Conservation (phyloP, 176 grass and related monocot genomes). For the Oryza punctata region DNA sequence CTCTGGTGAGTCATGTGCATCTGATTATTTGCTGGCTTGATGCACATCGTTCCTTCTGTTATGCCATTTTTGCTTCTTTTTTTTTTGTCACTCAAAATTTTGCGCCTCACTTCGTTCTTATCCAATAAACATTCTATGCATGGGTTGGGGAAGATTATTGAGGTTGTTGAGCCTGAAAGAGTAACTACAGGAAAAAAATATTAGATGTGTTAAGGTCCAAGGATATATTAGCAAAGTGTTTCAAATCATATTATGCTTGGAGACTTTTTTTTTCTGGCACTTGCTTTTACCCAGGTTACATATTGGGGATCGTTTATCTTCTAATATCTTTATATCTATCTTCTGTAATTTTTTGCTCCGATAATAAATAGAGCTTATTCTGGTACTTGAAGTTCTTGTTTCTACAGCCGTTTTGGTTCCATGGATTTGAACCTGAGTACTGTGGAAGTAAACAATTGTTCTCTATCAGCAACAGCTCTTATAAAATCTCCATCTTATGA, state of each 20-base stretch:
- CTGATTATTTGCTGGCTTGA: background rate
- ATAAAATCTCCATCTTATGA: background rate
- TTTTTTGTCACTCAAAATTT: background rate
- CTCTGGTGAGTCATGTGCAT: background rate
- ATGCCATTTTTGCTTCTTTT: background rate
- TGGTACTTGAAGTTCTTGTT: background rate
- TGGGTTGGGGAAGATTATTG: background rate
- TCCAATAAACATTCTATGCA: background rate
- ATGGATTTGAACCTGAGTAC: background rate
- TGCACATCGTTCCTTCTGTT: conserved; percentile 19
- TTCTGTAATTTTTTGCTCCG: background rate
- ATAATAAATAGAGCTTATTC: conserved; percentile 1
- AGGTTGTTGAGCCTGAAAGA: background rate
- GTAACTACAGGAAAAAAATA: background rate
- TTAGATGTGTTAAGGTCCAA: background rate
- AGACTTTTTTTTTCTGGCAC: background rate
- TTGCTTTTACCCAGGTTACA: background rate
- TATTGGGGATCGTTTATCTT: background rate
- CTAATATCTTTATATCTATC: background rate
- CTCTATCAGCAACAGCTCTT: background rate
- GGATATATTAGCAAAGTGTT: background rate
- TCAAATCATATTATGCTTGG: background rate
- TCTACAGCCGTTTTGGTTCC: background rate
- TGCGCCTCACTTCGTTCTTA: background rate
- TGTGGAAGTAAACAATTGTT: background rate